A percentile compares a stretch with the other conserved stretches of the same genome.
These are phyloP conservation scores for Metarhizium robertsii DNA, from an alignment of 2,329 filamentous ascomycete genomes.

Conservation along the genomic window DNA sequence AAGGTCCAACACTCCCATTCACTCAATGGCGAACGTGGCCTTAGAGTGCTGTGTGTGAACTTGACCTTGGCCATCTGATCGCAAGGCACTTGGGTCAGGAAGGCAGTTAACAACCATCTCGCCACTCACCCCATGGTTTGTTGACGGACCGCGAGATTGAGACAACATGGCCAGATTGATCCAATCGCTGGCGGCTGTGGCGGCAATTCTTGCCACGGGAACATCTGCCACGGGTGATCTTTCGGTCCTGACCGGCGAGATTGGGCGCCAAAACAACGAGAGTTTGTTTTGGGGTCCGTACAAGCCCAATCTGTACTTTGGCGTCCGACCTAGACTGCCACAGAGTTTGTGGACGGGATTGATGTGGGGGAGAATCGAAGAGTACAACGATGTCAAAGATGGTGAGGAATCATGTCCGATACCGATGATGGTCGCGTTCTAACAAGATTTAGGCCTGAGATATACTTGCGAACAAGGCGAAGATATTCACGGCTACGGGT, in stretches of 20 bases:
- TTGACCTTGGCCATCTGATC: background rate
- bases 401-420: constrained; percentile 37
- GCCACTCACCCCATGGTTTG: background rate
- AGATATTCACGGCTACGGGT: constrained; percentile 90
- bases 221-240: constrained; percentile 18
- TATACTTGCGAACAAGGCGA: constrained; percentile 96
- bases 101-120: background rate
- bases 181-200: constrained; percentile 20
- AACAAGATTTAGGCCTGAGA: constrained; percentile 56
- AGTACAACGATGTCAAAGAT: constrained; percentile 63
- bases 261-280: constrained; percentile 57
- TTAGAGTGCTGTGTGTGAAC: background rate
- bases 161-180: constrained; percentile 21
- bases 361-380: constrained; percentile 82
- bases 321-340: constrained; percentile 71
- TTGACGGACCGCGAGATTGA: background rate
- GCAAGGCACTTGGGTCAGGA: background rate
- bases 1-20: background rate
- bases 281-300: constrained; percentile 95
- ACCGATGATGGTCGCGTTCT: background rate
- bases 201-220: constrained; percentile 12
- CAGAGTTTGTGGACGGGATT: constrained; percentile 74
- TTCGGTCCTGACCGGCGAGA: constrained; percentile 36
- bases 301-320: constrained; percentile 89
- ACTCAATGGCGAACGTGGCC: constrained; percentile 2